Evolutionary conservation across 2,329 filamentous ascomycete species (phyloP), one percentile per base, ranked within the genome.

Genomic region (Emydomyces testavorans): DNA sequence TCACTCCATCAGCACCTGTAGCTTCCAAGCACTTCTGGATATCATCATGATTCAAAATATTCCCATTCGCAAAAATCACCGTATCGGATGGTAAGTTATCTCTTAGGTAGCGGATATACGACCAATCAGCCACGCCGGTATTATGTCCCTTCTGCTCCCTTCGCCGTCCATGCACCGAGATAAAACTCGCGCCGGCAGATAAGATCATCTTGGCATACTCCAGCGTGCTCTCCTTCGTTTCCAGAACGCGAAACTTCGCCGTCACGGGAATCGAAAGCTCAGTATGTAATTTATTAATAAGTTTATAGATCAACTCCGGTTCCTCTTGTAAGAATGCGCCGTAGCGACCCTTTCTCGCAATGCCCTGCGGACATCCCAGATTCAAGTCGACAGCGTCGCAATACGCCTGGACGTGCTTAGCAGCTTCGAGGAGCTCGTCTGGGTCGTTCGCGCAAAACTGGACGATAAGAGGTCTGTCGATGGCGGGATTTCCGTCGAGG

Each of bases 361-460:
- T 98, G 1, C 90, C 90, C 62, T 98, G 92, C 0, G 92, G 92
- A 67, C 92, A 98, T 6, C 92, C 92, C 3, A 98, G 73, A 63
- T 98, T 98, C 57, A 98, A 69, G 64, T 98, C 92, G 2, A 98
- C 83, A 6, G 92, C 92, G 63, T 98, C 92, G 66, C 90, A 96
- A 65, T 89, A 85, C 0, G 87, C 85, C 4, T 84, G 81, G 0
- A 87, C 89, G 52, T 82, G 75, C 54, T 77, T 75, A 0, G 90
- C 92, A 0, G 92, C 88, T 23, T 75, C 62, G 7, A 72, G 55
- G 11, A 73, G 63, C 20, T 72, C 68, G 37, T 71, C 64, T 0
- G 70, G 70, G 32, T 71, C 60, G 50, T 73, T 73, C 26, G 70
- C 65, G 72, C 92, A 98, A 66, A 98, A 98, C 61, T 98, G 92